Evolutionary conservation across 305 asterid species (phyloP), one percentile per base, ranked within the genome.

Genomic region (Euphrasia arctica): DNA sequence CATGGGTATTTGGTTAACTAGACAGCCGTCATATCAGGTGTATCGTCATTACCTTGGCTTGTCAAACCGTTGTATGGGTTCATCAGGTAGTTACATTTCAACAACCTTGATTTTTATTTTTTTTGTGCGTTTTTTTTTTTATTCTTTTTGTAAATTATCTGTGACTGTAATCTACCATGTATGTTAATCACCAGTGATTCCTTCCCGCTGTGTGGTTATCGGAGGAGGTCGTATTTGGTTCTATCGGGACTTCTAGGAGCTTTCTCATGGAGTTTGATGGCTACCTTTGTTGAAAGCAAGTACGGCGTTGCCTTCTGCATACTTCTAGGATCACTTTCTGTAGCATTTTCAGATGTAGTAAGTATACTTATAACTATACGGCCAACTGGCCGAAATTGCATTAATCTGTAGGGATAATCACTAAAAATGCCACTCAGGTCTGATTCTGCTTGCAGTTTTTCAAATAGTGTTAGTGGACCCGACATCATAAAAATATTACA

Each of bases 301-400:
- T 92, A 92, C 65, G 83, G 90, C 29, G 93, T 87, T 70, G 97
- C 96, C 70, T 89, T 89, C 70, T 89, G 93, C 83, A 92, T 85
- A 63, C 86, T 92, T 77, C 85, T 85, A 75, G 98, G 98, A 72
- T 92, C 96, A 14, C 89, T 92, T 67, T 89, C 98, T 66, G 96
- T 92, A 39, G 98, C 98, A 63, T 84, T 89, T 72, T 89, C 98
- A 12, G 98, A 92, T 68, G 98, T 92, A 31, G 98, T 92, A 78
- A 90, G 98, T 83, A 67, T 18, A 18, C 56, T 64, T 51, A 13
- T 60, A 67, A 12, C 29, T 48, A 45, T 43, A 43, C 42, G 13
- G 49, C 0, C 51, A 47, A 47, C 14, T 12, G 13, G 3, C 14
- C 51, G 4, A 47, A 11, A 47, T 47, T 47, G 51, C 52, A 47